These are phyloP conservation scores for Chaetomium cochliodes DNA, from an alignment of 495 filamentous ascomycete genomes.

Conservation along the genomic window DNA sequence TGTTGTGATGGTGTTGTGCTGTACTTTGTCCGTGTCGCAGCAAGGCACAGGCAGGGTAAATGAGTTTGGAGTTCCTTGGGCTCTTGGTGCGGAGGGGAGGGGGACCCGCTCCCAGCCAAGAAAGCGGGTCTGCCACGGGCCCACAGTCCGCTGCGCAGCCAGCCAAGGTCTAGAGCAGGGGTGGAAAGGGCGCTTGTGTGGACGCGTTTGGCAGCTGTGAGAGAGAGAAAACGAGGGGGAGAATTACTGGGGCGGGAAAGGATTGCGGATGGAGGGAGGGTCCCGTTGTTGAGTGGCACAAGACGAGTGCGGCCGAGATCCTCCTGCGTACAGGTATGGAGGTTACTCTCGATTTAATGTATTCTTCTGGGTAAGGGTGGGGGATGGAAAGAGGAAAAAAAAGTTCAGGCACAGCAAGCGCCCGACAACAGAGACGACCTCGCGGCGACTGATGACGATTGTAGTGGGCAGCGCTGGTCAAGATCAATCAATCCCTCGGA, in stretches of 20 bases:
- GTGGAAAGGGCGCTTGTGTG: conserved; percentile 11
- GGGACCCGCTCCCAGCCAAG: conserved; percentile 18
- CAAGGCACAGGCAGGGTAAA: conserved; percentile 8
- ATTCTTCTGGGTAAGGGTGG: neutral
- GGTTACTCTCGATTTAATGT: neutral
- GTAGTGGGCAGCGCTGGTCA: neutral
- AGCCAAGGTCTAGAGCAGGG: conserved; percentile 14
- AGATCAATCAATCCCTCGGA: neutral
- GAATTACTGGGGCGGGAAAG: neutral
- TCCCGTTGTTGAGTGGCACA: neutral
- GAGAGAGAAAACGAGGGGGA: neutral
- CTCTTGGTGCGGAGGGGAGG: conserved; percentile 13
- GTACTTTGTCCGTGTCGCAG: conserved; percentile 13
- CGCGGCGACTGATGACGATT: neutral
- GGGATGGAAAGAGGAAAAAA: neutral
- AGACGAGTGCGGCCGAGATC: neutral
- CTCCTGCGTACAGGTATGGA: too few species aligned
- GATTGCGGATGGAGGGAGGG: neutral
- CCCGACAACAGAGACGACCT: neutral
- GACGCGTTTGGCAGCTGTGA: conserved; percentile 12
- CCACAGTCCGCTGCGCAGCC: neutral
- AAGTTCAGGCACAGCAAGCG: neutral
- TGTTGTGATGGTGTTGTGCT: conserved; percentile 5
- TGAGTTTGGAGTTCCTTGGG: conserved; percentile 18
- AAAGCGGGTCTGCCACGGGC: conserved; percentile 8